Base-by-base conservation (phyloP, 495 filamentous ascomycete species). In the Rusavskia elegans region DNA sequence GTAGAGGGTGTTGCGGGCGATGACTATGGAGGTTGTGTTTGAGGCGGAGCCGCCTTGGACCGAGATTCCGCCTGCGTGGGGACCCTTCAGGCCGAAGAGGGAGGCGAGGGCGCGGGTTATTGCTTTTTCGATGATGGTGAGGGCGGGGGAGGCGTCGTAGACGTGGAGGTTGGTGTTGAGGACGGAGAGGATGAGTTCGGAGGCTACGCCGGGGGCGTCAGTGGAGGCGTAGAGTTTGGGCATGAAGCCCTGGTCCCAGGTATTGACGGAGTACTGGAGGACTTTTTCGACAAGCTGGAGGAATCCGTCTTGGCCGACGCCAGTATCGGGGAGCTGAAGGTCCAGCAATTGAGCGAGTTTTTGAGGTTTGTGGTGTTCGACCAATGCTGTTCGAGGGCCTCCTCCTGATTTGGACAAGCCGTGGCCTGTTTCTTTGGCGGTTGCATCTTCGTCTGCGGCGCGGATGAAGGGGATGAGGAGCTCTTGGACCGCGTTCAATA, bases 101-200 rank as follows among this genome's bases (percentile, higher is more conserved):
- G 63, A 64, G 7, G 86, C 89, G 42, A 92, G 69, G n/a, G 70
- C 66, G 44, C 72, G 68, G 39, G 84, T 75, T 4, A 84, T 87
- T 59, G 78, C 73, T 58, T 87, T 92, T 66, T 94, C 90, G 55
- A 96, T 81, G 14, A 94, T 65, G 1, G 86, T 87, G 25, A 95
- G 70, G 16, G 83, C 89, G 2, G 90, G 90, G 0, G 90, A 95
- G 45, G 93, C 89, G 68, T 87, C 80, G 67, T 84, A 93, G 55
- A 93, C 83, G 57, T 95, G 88, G 7, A 87, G 76, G 65, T 95
- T 95, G 40, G 90, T 94, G 66, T 98, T 96, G 30, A 97, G 66
- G 7, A 81, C 57, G 17, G 58, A 53, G 23, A 60, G 49, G 27
- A 60, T 49, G 35, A 60, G 46, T 7, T 60, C 58, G 3, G 87